phyloP scores from a whole-genome alignment of 345 rosid species.

The Clausena lansium region DNA sequence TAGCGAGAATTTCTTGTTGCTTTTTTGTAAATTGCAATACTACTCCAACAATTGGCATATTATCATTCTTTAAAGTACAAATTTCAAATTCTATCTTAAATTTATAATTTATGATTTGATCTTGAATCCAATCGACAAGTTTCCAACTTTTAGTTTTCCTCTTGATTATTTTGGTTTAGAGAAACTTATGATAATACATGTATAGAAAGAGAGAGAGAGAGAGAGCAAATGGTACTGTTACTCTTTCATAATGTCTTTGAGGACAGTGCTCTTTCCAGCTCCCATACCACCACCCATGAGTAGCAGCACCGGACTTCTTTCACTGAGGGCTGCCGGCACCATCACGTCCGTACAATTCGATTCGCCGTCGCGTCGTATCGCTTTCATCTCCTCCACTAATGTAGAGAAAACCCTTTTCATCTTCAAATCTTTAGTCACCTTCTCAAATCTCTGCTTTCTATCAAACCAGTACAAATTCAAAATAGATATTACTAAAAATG shows the following conservation, averaged over 20 bases:
- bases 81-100: too few relatives aligned
- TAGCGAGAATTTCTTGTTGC: too few relatives aligned
- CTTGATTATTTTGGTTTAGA: too few relatives aligned
- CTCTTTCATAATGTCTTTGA: conserved; percentile 79
- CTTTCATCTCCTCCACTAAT: conserved; percentile 81
- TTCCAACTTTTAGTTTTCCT: too few relatives aligned
- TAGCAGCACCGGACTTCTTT: conserved; percentile 86
- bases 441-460: conserved; percentile 81
- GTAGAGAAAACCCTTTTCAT: conserved; percentile 71
- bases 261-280: conserved; percentile 95
- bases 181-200: too few relatives aligned
- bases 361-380: conserved; percentile 44
- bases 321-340: conserved; percentile 71
- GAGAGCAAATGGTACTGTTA: conserved; percentile 13
- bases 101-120: too few relatives aligned
- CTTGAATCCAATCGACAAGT: too few relatives aligned
- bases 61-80: too few relatives aligned
- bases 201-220: too few relatives aligned
- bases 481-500: background rate
- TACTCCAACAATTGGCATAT: too few relatives aligned
- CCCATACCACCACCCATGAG: conserved; percentile 99
- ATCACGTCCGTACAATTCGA: conserved; percentile 63
- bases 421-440: conserved; percentile 62
- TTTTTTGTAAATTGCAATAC: too few relatives aligned
- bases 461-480: background rate